Conservation (phyloP, 2,329 filamentous ascomycete genomes). For the Botrytis elliptica region DNA sequence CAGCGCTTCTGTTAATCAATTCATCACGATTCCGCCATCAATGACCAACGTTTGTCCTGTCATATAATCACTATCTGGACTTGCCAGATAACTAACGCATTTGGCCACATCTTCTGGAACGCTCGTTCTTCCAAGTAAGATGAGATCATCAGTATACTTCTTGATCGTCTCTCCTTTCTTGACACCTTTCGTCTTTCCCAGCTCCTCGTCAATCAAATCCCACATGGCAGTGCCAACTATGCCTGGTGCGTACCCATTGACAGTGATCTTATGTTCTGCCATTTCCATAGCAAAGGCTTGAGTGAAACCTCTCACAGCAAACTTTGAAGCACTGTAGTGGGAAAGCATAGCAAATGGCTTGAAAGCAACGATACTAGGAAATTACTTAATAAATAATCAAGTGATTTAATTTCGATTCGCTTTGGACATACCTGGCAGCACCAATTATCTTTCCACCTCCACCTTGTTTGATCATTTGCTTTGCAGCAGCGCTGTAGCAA, state of each 20-base stretch:
- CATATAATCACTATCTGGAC: constrained; percentile 60
- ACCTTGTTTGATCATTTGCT: constrained; percentile 63
- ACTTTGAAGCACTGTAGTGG: constrained; percentile 66
- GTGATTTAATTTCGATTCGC: not conserved
- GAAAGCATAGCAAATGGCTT: constrained; percentile 58
- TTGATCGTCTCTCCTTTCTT: constrained; percentile 55
- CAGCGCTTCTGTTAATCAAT: constrained; percentile 2
- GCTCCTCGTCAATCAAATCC: constrained; percentile 63
- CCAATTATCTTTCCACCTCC: constrained; percentile 41
- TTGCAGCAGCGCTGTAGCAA: constrained; percentile 61
- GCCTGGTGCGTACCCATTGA: constrained; percentile 64
- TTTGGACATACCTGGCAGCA: constrained; percentile 30
- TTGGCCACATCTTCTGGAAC: constrained; percentile 63
- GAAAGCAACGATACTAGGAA: constrained; percentile 53
- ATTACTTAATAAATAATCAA: constrained; percentile 5
- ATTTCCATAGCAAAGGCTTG: constrained; percentile 67
- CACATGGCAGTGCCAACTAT: constrained; percentile 68
- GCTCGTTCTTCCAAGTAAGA: constrained; percentile 56
- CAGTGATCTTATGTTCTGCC: constrained; percentile 63
- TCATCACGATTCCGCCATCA: constrained; percentile 38
- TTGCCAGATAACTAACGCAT: constrained; percentile 60
- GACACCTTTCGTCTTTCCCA: constrained; percentile 52
- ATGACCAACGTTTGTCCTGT: constrained; percentile 65
- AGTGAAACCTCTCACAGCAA: constrained; percentile 64
- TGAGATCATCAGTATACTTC: constrained; percentile 53